Base-by-base conservation (phyloP, 2,329 filamentous ascomycete species). In the Monilinia polystroma region DNA sequence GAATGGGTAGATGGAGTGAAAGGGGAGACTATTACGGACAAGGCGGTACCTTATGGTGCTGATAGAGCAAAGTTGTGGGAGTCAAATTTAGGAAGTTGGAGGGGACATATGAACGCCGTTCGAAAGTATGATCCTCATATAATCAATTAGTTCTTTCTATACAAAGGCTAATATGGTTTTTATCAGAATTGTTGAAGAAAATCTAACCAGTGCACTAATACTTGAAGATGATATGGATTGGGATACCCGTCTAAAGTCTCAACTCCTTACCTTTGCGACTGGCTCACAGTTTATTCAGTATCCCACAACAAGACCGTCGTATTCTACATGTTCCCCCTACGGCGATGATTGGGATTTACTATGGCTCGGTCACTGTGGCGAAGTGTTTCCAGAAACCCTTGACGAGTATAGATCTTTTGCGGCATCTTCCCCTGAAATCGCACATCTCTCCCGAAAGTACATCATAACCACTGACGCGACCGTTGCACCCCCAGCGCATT, bases 191-290 rank as follows among this genome's bases (percentile, higher is more conserved):
- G 74, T 81, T 18, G 54, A 72, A 79, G 32, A 72, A 76, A 47
- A 72, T 72, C 5, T 79, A 11, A 72, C 76, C 6, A 78, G 78
- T 2, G 79, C 78, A 6, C 67, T 81, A 3, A 79, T 81, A 18
- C 69, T 81, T 66, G 79, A 81, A 68, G 80, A 81, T 66, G 79
- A 81, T 67, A 75, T 79, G 67, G 80, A 82, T 66, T 81, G 80
- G 80, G 80, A 81, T 64, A 74, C 79, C 56, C 72, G 75, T 35
- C 67, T 81, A 62, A 77, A 77, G 65, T 54, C 69, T 3, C 72
- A 77, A 65, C 52, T 77, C 29, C 67, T 68, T 32, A 70, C 74
- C n/a, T 73, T 77, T 55, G 74, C 74, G 4, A 45, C 49, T 12
- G 66, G 51, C 16, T 62, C 60, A 2, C 66, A 43, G 26, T 53